Percentiles rank a stretch among this genome's conserved stretches.
Evolutionary conservation across 2,329 filamentous ascomycete genomes (phyloP).

Genomic region (Pseudogymnoascus sp.): DNA sequence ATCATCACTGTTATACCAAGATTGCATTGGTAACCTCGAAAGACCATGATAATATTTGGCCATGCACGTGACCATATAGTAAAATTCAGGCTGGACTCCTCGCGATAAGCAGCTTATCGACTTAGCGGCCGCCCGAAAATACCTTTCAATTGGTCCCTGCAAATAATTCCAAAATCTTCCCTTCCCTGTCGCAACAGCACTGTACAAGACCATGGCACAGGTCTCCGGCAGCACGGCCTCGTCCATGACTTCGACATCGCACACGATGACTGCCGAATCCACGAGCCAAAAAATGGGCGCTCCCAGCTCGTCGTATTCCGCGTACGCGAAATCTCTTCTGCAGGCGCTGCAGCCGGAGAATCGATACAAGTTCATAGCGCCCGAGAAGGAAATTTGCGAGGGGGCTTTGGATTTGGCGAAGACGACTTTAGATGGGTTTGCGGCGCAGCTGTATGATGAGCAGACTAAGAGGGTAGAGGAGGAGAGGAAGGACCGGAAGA

Average conservation of each 20-base stretch:
- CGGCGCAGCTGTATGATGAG: constrained; percentile 61
- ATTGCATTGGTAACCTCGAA: not conserved
- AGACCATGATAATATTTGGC: not conserved
- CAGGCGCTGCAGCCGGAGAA: constrained; percentile 23
- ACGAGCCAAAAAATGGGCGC: constrained; percentile 23
- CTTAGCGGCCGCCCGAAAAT: constrained; percentile 8
- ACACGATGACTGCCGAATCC: constrained; percentile 49
- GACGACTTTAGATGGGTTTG: constrained; percentile 68
- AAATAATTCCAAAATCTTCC: constrained; percentile 11
- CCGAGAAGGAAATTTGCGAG: constrained; percentile 54
- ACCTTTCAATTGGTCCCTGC: constrained; percentile 11
- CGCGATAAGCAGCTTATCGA: constrained; percentile 8
- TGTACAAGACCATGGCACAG: constrained; percentile 7
- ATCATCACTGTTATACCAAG: not conserved
- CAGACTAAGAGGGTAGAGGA: constrained; percentile 62
- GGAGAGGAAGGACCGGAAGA: constrained; percentile 67
- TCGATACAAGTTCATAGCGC: constrained; percentile 58
- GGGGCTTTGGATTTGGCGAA: constrained; percentile 71
- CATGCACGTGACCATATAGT: not conserved
- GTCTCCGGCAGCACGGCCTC: constrained; percentile 41
- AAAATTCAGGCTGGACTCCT: not conserved
- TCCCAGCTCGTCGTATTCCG: constrained; percentile 26
- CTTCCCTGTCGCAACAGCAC: not conserved
- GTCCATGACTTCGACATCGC: constrained; percentile 54
- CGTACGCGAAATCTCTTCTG: constrained; percentile 28